Conservation (phyloP, 2,329 filamentous ascomycete genomes). For the Ophiostoma angusticollis region DNA sequence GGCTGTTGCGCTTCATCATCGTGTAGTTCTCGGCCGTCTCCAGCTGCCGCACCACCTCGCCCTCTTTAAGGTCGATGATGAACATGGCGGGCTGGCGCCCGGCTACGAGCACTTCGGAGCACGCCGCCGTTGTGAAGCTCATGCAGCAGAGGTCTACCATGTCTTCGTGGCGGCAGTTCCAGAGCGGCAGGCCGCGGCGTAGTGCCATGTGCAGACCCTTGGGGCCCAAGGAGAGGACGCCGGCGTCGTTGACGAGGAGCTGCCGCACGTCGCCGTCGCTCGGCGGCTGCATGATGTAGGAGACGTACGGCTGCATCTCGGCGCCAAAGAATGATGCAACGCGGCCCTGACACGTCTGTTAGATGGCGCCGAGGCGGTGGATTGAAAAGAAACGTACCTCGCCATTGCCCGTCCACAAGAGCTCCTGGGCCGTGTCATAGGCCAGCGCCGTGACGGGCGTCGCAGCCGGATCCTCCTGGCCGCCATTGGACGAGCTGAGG, state of each 20-base stretch:
- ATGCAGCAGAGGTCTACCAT: constrained; percentile 88
- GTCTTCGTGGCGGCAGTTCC: constrained; percentile 57
- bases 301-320: constrained; percentile 80
- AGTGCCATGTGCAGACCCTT: constrained; percentile 81
- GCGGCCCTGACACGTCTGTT: constrained; percentile 49
- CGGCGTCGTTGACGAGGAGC: constrained; percentile 81
- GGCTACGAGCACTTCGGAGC: constrained; percentile 72
- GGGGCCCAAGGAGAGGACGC: constrained; percentile 72
- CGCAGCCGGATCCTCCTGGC: constrained; percentile 47
- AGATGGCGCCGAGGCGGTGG: neutral
- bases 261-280: constrained; percentile 73
- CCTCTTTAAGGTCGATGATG: constrained; percentile 56
- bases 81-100: constrained; percentile 82
- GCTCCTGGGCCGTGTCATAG: constrained; percentile 80
- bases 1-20: constrained; percentile 71
- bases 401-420: constrained; percentile 63
- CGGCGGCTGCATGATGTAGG: constrained; percentile 65
- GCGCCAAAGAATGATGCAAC: constrained; percentile 79
- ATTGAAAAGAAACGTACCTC: constrained; percentile 6
- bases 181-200: constrained; percentile 69
- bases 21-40: constrained; percentile 63
- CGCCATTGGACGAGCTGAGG: constrained; percentile 57
- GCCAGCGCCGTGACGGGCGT: constrained; percentile 67
- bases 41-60: constrained; percentile 43
- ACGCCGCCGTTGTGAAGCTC: constrained; percentile 83